These are phyloP conservation scores for Ophiocordyceps camponoti-saundersi DNA, from an alignment of 2,329 filamentous ascomycete species.

Conservation along the genomic window DNA sequence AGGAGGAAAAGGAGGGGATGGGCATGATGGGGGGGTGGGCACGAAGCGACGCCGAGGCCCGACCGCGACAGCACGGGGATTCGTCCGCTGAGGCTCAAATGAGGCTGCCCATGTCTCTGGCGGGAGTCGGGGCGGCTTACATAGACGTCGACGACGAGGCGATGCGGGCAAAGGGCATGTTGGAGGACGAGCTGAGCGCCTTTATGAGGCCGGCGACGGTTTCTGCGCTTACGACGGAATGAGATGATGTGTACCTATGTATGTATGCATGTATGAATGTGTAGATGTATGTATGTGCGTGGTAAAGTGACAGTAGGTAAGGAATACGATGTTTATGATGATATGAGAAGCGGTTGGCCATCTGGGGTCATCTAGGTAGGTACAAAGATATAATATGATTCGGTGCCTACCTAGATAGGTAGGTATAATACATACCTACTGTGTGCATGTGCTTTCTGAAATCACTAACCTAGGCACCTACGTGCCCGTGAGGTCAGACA, in stretches of 20 bases:
- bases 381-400: too few species aligned
- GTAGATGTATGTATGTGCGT: not conserved
- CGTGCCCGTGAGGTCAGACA: too few species aligned
- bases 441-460: too few species aligned
- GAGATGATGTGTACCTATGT: too few species aligned
- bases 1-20: too few species aligned
- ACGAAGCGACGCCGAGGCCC: not conserved
- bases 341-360: too few species aligned
- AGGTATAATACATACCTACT: too few species aligned
- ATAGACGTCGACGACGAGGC: constrained; percentile 5
- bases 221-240: constrained; percentile 2
- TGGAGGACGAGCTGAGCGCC: constrained; percentile 5
- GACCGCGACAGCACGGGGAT: not conserved
- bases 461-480: too few species aligned
- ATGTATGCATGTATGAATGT: too few species aligned
- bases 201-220: constrained; percentile 5
- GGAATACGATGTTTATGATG: too few species aligned
- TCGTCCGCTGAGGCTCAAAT: not conserved
- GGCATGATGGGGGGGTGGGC: not conserved
- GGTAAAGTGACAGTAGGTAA: not conserved
- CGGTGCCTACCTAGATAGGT: too few species aligned
- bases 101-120: constrained; percentile 6
- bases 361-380: too few species aligned
- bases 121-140: constrained; percentile 10
- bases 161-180: constrained; percentile 4